Percentiles rank a stretch among this genome's conserved stretches.
Evolutionary conservation across 768 basidiomycete genomes (phyloP).

Genomic region (Lentinula sp.): DNA sequence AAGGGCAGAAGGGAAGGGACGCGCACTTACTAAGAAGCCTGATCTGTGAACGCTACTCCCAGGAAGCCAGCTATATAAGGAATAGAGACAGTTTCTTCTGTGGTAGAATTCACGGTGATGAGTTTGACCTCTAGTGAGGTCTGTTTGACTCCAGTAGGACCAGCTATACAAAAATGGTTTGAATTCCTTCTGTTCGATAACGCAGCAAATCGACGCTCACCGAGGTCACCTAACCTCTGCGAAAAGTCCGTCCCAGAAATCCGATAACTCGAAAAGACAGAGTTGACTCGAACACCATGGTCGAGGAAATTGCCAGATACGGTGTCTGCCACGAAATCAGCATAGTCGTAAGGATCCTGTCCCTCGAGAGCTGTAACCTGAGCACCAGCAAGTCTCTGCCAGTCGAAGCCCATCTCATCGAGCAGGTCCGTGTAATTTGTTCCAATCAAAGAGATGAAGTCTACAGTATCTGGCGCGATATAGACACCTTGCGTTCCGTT

Average conservation of each 20-base stretch:
- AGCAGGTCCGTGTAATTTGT: constrained; percentile 38
- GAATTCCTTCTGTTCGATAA: background rate
- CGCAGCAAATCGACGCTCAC: background rate
- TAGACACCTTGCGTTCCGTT: constrained; percentile 42
- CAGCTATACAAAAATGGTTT: constrained; percentile 27
- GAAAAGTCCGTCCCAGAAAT: constrained; percentile 39
- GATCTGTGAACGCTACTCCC: constrained; percentile 45
- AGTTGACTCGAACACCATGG: constrained; percentile 58
- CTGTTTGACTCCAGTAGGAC: constrained; percentile 41
- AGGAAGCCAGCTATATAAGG: constrained; percentile 46
- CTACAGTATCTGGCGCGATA: constrained; percentile 49
- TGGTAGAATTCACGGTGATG: constrained; percentile 38
- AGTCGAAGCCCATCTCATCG: constrained; percentile 46
- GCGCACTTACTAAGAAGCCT: constrained; percentile 40
- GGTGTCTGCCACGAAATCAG: constrained; percentile 49
- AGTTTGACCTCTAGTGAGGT: constrained; percentile 42
- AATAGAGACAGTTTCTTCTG: constrained; percentile 40
- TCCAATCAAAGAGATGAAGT: constrained; percentile 42
- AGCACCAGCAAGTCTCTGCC: constrained; percentile 56
- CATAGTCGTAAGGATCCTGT: constrained; percentile 44
- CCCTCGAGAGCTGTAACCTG: constrained; percentile 50
- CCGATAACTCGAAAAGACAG: constrained; percentile 54
- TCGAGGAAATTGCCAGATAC: constrained; percentile 62
- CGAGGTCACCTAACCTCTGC: constrained; percentile 45
- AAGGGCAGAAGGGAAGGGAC: background rate